Evolutionary conservation across 768 basidiomycete genomes (phyloP).

Genomic region (Leucocoprinus birnbaumii): DNA sequence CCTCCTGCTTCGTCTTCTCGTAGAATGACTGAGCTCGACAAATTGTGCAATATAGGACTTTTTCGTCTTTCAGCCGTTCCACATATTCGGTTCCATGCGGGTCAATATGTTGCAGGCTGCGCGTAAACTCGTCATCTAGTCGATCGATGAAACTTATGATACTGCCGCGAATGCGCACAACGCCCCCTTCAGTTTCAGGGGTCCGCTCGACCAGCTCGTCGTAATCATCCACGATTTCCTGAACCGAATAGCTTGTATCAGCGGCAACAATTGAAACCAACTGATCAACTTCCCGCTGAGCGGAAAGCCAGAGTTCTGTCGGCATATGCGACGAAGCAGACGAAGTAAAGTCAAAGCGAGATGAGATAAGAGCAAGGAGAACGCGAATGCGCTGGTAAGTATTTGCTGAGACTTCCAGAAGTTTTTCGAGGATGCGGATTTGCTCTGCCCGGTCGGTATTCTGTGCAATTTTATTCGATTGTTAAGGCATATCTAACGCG

Average conservation of each 20-base stretch:
- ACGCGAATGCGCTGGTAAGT: constrained; percentile 94
- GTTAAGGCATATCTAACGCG: not conserved
- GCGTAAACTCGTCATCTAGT: constrained; percentile 97
- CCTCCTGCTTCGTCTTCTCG: constrained; percentile 73
- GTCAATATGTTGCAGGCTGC: constrained; percentile 95
- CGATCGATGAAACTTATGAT: constrained; percentile 96
- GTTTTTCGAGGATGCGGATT: constrained; percentile 84
- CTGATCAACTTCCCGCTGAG: constrained; percentile 85
- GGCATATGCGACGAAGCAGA: constrained; percentile 88
- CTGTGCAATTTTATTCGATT: constrained; percentile 40
- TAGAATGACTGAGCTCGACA: constrained; percentile 91
- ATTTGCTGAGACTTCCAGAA: constrained; percentile 82
- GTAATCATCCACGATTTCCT: constrained; percentile 87
- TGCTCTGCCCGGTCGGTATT: constrained; percentile 97
- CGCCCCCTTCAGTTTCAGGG: constrained; percentile 66
- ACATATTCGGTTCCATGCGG: constrained; percentile 99
- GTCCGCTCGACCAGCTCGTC: constrained; percentile 85
- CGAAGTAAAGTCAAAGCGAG: constrained; percentile 96
- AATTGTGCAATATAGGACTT: constrained; percentile 89
- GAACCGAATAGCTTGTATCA: constrained; percentile 76
- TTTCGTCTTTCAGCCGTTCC: constrained; percentile 94
- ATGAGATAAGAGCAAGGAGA: constrained; percentile 88
- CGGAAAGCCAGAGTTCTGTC: constrained; percentile 84
- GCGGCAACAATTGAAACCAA: constrained; percentile 76
- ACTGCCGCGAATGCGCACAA: constrained; percentile 89